Percentiles rank a stretch among this genome's conserved stretches.
Conservation (phyloP, 192 early-diverging fungal genomes). For the Coemansia sp. region DNA sequence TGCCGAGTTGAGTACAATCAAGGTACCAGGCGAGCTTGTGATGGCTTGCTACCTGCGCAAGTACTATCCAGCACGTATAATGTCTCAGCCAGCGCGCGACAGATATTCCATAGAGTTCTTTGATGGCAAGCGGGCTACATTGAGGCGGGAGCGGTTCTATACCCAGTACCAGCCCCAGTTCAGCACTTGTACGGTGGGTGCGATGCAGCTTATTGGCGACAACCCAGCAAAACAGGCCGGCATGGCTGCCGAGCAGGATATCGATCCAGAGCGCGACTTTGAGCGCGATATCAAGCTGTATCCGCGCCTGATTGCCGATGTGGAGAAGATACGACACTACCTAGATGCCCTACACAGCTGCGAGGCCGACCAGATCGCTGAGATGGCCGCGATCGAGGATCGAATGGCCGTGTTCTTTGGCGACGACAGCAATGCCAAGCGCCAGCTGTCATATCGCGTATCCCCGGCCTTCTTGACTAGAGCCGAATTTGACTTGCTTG, state of each 20-base stretch:
- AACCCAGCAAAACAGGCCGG: conserved; percentile 12
- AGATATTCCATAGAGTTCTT: conserved; percentile 41
- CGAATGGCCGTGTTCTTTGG: conserved; percentile 41
- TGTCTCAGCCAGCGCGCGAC: conserved; percentile 10
- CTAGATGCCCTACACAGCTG: conserved; percentile 42
- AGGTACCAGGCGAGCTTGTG: conserved; percentile 48
- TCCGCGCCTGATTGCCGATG: conserved; percentile 14
- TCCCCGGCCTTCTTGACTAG: conserved; percentile 35
- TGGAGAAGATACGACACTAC: conserved; percentile 15
- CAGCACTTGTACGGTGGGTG: conserved; percentile 40
- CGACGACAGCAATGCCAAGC: conserved; percentile 18
- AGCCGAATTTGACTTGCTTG: conserved; percentile 53
- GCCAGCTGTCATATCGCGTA: conserved; percentile 22
- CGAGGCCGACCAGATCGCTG: conserved; percentile 11
- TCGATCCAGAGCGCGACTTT: conserved; percentile 33
- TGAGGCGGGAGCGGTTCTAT: conserved; percentile 23
- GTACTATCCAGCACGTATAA: conserved; percentile 48
- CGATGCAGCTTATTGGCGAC: conserved; percentile 40
- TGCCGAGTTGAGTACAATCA: conserved; percentile 7
- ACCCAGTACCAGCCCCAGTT: conserved; percentile 49
- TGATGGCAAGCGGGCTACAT: conserved; percentile 21
- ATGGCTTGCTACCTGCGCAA: conserved; percentile 35
- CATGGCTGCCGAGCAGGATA: background rate
- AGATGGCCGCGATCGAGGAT: conserved; percentile 21
- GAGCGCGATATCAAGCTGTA: conserved; percentile 24